Evolutionary conservation across 1,284 basidiomycete genomes (phyloP), one percentile per base, ranked within the genome.

Genomic region (Ceratobasidium sp.): DNA sequence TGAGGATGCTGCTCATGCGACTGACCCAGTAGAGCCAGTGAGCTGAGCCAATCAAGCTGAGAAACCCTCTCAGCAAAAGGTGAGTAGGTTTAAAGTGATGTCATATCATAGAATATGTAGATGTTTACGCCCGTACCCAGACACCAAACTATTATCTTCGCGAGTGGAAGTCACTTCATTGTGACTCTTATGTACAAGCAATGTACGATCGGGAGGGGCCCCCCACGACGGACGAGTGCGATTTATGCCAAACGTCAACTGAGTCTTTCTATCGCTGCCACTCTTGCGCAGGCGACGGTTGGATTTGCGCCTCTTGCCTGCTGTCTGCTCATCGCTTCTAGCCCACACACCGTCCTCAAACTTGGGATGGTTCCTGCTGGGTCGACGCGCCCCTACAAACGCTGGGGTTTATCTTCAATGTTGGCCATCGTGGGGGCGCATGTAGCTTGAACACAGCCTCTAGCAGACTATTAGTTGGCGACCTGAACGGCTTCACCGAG

Each of bases 401-500:
- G 3, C 33, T 70, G 3, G 68, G 68, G 6, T 23, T 57, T 7
- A 40, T 70, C 20, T 52, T 70, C 9, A n/a, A 57, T 26, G 54
- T 70, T 1, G 68, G 68, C 15, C 68, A 70, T 44, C 23, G 52
- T 44, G 68, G 40, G 7, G 23, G 15, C 5, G 28, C 33, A 20
- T 70, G 68, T 23, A 2, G 40, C 38, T 13, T 23, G 20, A 65
- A 46, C n/a, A n/a, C 17, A 15, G 15, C 20, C 50, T 7, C n/a
- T 17, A 59, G 17, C 17, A 10, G 23, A n/a, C 38, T 57, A 52
- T 33, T 48, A 3, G 28, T 61, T 12, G 70, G 40, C 6, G 57
- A 73, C 33, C 12, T 62, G 3, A 61, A 61, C n/a, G 70, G 70
- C 1, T 73, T 73, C 23, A 52, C 38, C 20, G 5, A 26, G 3